phyloP scores from a whole-genome alignment of 2,329 filamentous ascomycete genomes.

The Aspergillus intermedius region DNA sequence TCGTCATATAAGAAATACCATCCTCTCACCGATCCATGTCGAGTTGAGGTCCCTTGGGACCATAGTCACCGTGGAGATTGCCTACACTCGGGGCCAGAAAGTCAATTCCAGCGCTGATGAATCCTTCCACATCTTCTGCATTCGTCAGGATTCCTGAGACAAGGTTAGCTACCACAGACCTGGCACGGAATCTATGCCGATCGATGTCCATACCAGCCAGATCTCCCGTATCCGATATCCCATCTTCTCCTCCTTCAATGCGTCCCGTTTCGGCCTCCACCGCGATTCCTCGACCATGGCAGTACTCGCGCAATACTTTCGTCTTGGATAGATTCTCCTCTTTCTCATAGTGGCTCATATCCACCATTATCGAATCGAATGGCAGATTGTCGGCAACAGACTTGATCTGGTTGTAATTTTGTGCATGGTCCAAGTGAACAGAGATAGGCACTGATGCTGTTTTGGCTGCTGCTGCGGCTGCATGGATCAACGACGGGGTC shows the following conservation, averaged over 20 bases:
- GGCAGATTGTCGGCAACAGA: constrained; percentile 48
- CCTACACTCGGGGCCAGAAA: constrained; percentile 66
- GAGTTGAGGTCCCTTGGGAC: constrained; percentile 52
- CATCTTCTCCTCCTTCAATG: constrained; percentile 66
- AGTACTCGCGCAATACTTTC: constrained; percentile 52
- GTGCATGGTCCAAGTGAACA: constrained; percentile 58
- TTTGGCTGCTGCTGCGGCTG: constrained; percentile 47
- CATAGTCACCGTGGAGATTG: constrained; percentile 66
- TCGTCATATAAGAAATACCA: not conserved
- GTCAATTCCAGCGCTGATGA: constrained; percentile 61
- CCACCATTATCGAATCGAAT: constrained; percentile 66
- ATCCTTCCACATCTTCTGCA: constrained; percentile 60
- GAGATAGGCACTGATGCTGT: constrained; percentile 51
- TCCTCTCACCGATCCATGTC: constrained; percentile 30
- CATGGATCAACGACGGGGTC: constrained; percentile 39
- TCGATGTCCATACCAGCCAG: constrained; percentile 37
- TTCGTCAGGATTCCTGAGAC: constrained; percentile 51
- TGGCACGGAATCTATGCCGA: too few relatives aligned
- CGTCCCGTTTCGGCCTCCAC: constrained; percentile 63
- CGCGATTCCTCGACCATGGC: constrained; percentile 56
- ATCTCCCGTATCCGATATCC: constrained; percentile 58
- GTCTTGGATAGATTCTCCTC: constrained; percentile 60
- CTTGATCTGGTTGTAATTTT: constrained; percentile 52
- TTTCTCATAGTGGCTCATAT: constrained; percentile 64
- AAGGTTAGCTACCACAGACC: too few relatives aligned